Percentiles rank a stretch among this genome's conserved stretches.
Conservation (phyloP, 306 rosid species). For the Cucurbita pepo region DNA sequence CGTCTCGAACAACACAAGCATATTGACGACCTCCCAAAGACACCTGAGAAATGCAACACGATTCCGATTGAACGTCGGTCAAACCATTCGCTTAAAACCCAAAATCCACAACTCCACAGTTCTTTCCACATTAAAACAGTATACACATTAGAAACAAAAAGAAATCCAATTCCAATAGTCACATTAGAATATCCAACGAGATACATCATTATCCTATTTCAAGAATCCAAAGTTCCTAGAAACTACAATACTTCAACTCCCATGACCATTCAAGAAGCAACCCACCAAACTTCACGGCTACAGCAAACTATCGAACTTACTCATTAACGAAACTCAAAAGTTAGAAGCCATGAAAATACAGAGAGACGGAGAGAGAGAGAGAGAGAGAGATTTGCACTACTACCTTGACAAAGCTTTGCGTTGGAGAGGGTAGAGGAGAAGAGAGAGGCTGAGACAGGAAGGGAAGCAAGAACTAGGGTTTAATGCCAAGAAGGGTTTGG, state of each 20-base stretch:
- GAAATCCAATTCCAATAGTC: neutral
- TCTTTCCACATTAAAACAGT: neutral
- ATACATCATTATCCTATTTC: neutral
- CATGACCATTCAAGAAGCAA: neutral
- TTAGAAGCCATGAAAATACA: neutral
- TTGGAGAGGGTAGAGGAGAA: neutral
- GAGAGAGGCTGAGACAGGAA: neutral
- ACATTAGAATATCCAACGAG: neutral
- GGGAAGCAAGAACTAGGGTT: neutral
- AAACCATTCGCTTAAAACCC: neutral
- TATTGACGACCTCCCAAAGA: slow-evolving; percentile 13
- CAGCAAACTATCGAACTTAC: neutral
- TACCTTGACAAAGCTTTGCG: neutral
- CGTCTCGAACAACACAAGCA: slow-evolving; percentile 66
- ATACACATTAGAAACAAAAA: neutral
- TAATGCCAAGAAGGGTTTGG: neutral
- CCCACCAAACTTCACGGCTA: neutral
- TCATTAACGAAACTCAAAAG: neutral
- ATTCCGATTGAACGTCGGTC: neutral
- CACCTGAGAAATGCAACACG: slow-evolving; percentile 15
- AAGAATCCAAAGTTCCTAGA: too few species aligned
- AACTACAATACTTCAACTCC: neutral
- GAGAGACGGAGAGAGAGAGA: neutral
- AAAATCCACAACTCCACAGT: neutral
- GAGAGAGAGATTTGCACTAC: neutral